Evolutionary conservation across 2,329 filamentous ascomycete genomes (phyloP).

Genomic region (Fusarium sp.): DNA sequence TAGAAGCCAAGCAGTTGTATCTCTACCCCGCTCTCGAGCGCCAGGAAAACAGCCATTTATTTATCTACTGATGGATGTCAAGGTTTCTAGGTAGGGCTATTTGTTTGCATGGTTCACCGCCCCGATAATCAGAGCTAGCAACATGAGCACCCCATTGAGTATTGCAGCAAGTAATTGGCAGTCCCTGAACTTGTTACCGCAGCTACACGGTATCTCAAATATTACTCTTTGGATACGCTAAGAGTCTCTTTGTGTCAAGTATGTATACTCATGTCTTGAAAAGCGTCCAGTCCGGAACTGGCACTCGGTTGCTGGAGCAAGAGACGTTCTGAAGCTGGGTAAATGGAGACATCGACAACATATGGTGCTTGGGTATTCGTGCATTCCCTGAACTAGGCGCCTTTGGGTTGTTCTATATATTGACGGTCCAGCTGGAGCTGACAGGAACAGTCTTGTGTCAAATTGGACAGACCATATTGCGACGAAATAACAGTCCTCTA

Average conservation of each 20-base stretch:
- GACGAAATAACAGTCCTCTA: not conserved
- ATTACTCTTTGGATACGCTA: not conserved
- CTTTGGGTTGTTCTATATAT: not conserved
- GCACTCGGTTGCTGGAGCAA: not conserved
- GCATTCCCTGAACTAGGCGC: not conserved
- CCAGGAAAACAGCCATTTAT: not conserved
- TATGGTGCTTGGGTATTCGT: not conserved
- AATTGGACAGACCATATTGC: not conserved
- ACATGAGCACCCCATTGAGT: not conserved
- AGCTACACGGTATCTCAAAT: not conserved
- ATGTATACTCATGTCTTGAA: not conserved
- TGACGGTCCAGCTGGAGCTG: not conserved
- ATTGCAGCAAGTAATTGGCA: not conserved
- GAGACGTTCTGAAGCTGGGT: not conserved
- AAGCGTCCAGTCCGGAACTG: not conserved
- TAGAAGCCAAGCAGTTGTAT: not conserved
- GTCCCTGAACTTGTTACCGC: slow-evolving; percentile 4
- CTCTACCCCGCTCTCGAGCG: not conserved
- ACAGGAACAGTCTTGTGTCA: not conserved
- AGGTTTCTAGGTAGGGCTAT: too few species aligned
- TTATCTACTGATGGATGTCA: too few species aligned
- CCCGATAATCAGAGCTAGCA: too few species aligned
- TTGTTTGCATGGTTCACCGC: too few species aligned
- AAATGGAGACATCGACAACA: not conserved
- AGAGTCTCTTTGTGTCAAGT: not conserved